phyloP scores from a whole-genome alignment of 2,329 filamentous ascomycete species.

The Aspergillus sp. region DNA sequence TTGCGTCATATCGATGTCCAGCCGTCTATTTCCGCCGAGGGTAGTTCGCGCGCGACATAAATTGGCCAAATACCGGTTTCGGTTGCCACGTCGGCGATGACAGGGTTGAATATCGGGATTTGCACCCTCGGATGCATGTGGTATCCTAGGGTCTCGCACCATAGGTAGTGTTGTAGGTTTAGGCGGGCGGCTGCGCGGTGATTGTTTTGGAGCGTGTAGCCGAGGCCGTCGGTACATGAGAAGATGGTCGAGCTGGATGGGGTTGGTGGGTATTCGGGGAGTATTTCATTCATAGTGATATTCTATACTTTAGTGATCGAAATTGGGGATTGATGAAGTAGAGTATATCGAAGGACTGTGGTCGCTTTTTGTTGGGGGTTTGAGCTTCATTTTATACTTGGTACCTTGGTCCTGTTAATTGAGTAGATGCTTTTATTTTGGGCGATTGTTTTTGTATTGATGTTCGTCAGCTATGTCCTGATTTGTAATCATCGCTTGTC shows the following conservation, averaged over 20 bases:
- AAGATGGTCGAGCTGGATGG: neutral
- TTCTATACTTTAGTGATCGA: neutral
- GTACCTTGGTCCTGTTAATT: neutral
- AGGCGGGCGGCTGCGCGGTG: conserved; percentile 17
- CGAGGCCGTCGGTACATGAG: neutral
- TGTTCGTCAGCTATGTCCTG: too few relatives aligned
- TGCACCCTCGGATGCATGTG: conserved; percentile 28
- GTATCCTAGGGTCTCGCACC: conserved; percentile 25
- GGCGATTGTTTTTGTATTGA: too few relatives aligned
- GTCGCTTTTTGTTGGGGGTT: neutral
- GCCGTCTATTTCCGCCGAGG: conserved; percentile 19
- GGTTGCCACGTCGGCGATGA: conserved; percentile 28
- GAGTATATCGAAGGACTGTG: neutral
- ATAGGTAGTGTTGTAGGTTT: conserved; percentile 32
- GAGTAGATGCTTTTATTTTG: neutral
- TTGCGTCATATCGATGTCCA: conserved; percentile 25
- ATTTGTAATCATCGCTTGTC: too few relatives aligned
- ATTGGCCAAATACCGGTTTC: conserved; percentile 30
- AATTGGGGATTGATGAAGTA: too few relatives aligned
- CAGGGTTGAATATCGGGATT: conserved; percentile 2
- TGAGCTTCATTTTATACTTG: neutral
- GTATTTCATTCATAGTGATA: neutral
- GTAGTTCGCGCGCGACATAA: conserved; percentile 21
- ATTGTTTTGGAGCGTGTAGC: conserved; percentile 11
- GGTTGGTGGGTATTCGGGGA: neutral